Evolutionary conservation across 2,329 filamentous ascomycete species (phyloP).

Genomic region (Phialophora expanda): DNA sequence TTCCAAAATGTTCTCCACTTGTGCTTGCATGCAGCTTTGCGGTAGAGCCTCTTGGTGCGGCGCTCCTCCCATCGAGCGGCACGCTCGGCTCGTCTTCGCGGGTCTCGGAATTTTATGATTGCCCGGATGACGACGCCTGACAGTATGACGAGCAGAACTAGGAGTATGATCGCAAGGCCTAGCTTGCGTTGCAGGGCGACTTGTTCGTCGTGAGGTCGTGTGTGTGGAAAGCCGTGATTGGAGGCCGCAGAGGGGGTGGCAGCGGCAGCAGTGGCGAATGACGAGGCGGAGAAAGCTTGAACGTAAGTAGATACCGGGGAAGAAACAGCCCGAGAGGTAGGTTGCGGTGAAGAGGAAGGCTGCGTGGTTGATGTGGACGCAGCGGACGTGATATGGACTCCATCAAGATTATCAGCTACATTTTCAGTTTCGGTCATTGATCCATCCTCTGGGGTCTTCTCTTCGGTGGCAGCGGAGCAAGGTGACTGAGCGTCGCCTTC

Average conservation of each 20-base stretch:
- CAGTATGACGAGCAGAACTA: constrained; percentile 47
- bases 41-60: constrained; percentile 58
- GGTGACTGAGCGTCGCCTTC: constrained; percentile 26
- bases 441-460: not conserved
- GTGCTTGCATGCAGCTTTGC: constrained; percentile 58
- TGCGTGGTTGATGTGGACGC: not conserved
- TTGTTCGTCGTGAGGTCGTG: constrained; percentile 7
- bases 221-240: constrained; percentile 16
- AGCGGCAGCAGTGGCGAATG: not conserved
- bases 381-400: not conserved
- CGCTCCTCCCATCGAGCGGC: constrained; percentile 62
- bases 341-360: not conserved
- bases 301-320: not conserved
- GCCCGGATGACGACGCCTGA: constrained; percentile 52
- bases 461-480: constrained; percentile 12
- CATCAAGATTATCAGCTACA: not conserved
- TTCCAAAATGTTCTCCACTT: constrained; percentile 59
- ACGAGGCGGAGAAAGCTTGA: not conserved
- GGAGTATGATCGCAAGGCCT: constrained; percentile 45
- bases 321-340: not conserved
- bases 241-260: not conserved
- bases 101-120: constrained; percentile 56
- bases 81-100: constrained; percentile 58
- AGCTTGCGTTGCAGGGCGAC: constrained; percentile 19
- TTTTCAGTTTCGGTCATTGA: not conserved